Percentiles rank a stretch among this genome's conserved stretches.
Conservation (phyloP, 2,329 filamentous ascomycete species). For the Colletotrichum aenigma region DNA sequence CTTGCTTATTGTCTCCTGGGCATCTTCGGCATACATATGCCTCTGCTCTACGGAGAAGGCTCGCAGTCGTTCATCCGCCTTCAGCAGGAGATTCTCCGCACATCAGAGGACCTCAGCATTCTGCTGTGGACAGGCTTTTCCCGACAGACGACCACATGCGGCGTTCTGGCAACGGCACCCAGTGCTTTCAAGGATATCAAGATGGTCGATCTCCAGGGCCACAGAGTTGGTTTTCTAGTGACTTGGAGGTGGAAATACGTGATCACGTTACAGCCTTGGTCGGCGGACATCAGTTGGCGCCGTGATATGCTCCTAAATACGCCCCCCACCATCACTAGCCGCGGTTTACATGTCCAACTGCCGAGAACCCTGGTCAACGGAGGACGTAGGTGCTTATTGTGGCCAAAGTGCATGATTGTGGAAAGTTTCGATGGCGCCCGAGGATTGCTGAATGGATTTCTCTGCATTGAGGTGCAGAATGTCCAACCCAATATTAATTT, state of each 20-base stretch:
- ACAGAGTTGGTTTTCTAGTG: not conserved
- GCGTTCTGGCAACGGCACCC: not conserved
- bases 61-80: slow-evolving; percentile 3
- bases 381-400: not conserved
- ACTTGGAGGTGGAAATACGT: not conserved
- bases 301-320: not conserved
- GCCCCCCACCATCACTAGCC: not conserved
- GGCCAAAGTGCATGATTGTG: not conserved
- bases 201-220: not conserved
- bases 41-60: slow-evolving; percentile 36
- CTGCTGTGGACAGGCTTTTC: not conserved
- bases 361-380: not conserved
- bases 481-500: not conserved
- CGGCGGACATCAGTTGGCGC: not conserved
- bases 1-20: slow-evolving; percentile 35
- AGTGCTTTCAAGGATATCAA: not conserved
- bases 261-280: not conserved
- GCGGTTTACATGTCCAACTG: not conserved
- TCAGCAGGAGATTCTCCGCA: slow-evolving; percentile 14
- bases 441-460: not conserved
- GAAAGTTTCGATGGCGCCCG: not conserved
- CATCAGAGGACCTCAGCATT: not conserved
- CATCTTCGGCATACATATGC: slow-evolving; percentile 37
- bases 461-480: not conserved
- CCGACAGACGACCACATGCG: not conserved